These are phyloP conservation scores for Cryomyces antarcticus DNA, from an alignment of 495 filamentous ascomycete species.

Conservation along the genomic window DNA sequence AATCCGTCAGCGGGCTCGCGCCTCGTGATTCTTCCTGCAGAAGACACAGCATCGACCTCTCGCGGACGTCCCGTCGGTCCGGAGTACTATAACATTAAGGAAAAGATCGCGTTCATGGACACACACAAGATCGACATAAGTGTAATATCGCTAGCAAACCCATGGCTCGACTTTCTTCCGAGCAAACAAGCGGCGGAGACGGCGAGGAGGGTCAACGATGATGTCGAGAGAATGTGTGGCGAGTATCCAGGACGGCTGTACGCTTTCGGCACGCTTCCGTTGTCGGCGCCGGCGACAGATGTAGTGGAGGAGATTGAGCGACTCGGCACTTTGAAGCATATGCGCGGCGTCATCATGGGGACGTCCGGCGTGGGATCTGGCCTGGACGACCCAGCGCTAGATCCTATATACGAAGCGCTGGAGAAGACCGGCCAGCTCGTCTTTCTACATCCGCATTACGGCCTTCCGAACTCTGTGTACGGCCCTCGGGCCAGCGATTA, in stretches of 20 bases:
- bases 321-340: constrained; percentile 37
- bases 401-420: constrained; percentile 50
- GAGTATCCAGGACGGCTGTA: constrained; percentile 40
- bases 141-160: constrained; percentile 80
- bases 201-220: constrained; percentile 51
- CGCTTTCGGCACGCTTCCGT: constrained; percentile 63
- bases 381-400: constrained; percentile 55
- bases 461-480: constrained; percentile 59
- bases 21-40: constrained; percentile 59
- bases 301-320: constrained; percentile 45
- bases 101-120: constrained; percentile 78
- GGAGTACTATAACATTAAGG: constrained; percentile 46
- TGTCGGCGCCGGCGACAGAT: constrained; percentile 40
- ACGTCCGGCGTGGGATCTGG: constrained; percentile 66
- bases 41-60: constrained; percentile 30
- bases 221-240: constrained; percentile 48
- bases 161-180: constrained; percentile 80
- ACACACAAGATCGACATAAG: constrained; percentile 61
- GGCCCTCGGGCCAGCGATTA: constrained; percentile 50
- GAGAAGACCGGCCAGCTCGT: constrained; percentile 40
- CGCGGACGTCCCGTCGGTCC: constrained; percentile 53
- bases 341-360: constrained; percentile 73
- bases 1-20: constrained; percentile 32
- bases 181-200: constrained; percentile 36
- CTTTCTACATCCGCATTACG: constrained; percentile 91